A percentile compares a stretch with the other conserved stretches of the same genome.
These are phyloP conservation scores for Pelargonium myrrhifolium DNA, from an alignment of 441 rosid genomes.

Conservation along the genomic window DNA sequence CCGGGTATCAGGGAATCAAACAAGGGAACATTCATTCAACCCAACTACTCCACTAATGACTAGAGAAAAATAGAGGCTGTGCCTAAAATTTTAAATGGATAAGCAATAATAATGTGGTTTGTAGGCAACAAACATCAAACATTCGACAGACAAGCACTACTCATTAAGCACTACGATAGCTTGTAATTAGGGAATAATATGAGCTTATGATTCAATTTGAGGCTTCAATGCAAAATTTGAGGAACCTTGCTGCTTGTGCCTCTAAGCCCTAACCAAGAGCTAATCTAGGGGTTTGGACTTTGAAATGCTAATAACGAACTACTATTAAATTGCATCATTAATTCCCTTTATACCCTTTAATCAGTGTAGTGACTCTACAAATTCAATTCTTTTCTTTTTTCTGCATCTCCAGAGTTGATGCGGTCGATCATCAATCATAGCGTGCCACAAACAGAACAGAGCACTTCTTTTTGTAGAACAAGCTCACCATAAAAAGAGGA, in stretches of 20 bases:
- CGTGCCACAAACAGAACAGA: background rate
- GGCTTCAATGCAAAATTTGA: conserved; percentile 24
- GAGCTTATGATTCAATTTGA: conserved; percentile 16
- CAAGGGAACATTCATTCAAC: conserved; percentile 37
- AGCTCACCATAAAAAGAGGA: conserved; percentile 5
- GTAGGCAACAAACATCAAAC: conserved; percentile 5
- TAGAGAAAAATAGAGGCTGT: conserved; percentile 4
- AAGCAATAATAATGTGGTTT: conserved; percentile 17
- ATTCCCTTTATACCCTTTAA: conserved; percentile 13
- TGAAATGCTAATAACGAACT: background rate
- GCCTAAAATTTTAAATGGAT: conserved; percentile 1
- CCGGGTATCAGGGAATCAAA: conserved; percentile 49
- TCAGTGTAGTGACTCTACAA: background rate
- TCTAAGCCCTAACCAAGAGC: conserved; percentile 28
- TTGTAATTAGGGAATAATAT: conserved; percentile 16
- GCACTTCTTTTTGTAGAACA: background rate
- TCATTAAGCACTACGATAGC: conserved; percentile 31
- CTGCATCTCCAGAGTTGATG: background rate
- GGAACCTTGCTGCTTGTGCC: conserved; percentile 22
- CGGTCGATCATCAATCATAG: background rate
- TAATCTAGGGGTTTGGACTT: conserved; percentile 24
- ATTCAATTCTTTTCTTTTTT: background rate
- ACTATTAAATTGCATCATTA: background rate
- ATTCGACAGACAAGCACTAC: conserved; percentile 37
- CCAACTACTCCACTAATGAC: conserved; percentile 47